Percentiles rank a stretch among this genome's conserved stretches.
Evolutionary conservation across 805 yeast genomes (phyloP).

Genomic region (Hanseniaspora opuntiae): DNA sequence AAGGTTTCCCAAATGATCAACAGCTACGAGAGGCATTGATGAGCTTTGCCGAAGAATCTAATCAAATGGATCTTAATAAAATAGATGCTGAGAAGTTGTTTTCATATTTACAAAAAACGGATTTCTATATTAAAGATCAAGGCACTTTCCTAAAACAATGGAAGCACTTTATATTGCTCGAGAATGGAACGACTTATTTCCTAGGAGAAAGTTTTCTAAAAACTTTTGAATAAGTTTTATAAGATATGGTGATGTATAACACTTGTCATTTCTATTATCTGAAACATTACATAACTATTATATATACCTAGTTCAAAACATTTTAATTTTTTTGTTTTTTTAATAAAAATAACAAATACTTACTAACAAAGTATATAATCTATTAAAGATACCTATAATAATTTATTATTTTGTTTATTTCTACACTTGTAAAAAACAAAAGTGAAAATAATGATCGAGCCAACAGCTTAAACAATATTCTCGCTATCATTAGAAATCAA

Average conservation of each 20-base stretch:
- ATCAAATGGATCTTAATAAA: constrained; percentile 26
- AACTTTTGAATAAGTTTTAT: constrained; percentile 26
- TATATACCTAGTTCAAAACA: not conserved
- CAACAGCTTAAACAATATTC: not conserved
- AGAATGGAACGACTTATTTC: constrained; percentile 43
- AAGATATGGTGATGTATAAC: too few species aligned
- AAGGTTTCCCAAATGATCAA: constrained; percentile 36
- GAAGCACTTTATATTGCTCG: constrained; percentile 42
- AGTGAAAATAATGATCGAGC: too few species aligned
- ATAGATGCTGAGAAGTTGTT: constrained; percentile 38
- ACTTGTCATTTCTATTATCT: too few species aligned
- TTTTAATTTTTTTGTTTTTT: not conserved
- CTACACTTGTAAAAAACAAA: not conserved
- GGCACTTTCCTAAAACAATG: constrained; percentile 30
- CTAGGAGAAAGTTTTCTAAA: constrained; percentile 51
- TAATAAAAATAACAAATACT: not conserved
- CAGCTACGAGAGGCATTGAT: constrained; percentile 48
- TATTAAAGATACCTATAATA: not conserved
- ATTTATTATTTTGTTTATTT: constrained; percentile 5
- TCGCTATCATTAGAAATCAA: constrained; percentile 42
- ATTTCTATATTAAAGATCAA: constrained; percentile 30
- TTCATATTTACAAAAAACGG: constrained; percentile 34
- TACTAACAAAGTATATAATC: not conserved
- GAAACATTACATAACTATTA: not conserved
- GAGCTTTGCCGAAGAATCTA: constrained; percentile 29